Conservation (phyloP, 805 yeast genomes). For the Sugiyamaella qingdaonensis region DNA sequence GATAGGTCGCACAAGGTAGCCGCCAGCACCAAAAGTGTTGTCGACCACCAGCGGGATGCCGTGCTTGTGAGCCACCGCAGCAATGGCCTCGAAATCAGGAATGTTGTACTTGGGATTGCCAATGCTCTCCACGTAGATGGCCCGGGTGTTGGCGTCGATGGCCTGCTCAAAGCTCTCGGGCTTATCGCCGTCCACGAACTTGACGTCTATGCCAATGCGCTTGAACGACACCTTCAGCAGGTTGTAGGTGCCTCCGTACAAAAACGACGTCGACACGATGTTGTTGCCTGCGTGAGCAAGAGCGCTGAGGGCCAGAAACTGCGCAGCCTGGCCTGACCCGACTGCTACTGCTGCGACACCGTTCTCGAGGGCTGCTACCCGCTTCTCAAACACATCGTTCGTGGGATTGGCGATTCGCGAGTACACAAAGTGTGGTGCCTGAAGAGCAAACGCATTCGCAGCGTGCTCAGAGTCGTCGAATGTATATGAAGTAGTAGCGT, state of each 20-base stretch:
- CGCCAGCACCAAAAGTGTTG: constrained; percentile 97
- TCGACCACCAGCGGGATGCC: constrained; percentile 92
- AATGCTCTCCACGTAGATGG: constrained; percentile 81
- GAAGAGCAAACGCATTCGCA: constrained; percentile 81
- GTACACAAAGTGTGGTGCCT: constrained; percentile 81
- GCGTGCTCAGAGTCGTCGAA: constrained; percentile 89
- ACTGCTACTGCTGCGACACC: constrained; percentile 90
- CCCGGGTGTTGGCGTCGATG: constrained; percentile 83
- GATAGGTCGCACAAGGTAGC: constrained; percentile 77
- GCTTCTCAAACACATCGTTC: constrained; percentile 80
- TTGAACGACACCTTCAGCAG: constrained; percentile 91
- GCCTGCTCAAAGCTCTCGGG: constrained; percentile 66
- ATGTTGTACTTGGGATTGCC: constrained; percentile 92
- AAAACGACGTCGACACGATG: constrained; percentile 75
- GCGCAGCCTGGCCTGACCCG: constrained; percentile 97
- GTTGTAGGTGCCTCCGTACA: constrained; percentile 96
- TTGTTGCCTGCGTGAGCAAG: constrained; percentile 88
- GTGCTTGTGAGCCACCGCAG: constrained; percentile 72
- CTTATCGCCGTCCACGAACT: constrained; percentile 79
- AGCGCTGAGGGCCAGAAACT: constrained; percentile 75
- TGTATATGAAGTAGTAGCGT: constrained; percentile 85
- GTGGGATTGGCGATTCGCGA: constrained; percentile 93
- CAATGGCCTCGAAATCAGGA: constrained; percentile 81
- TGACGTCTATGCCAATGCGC: constrained; percentile 78
- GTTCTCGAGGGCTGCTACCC: constrained; percentile 88